Base-by-base conservation (phyloP, 768 basidiomycete species). In the Psilocybe cubensis region DNA sequence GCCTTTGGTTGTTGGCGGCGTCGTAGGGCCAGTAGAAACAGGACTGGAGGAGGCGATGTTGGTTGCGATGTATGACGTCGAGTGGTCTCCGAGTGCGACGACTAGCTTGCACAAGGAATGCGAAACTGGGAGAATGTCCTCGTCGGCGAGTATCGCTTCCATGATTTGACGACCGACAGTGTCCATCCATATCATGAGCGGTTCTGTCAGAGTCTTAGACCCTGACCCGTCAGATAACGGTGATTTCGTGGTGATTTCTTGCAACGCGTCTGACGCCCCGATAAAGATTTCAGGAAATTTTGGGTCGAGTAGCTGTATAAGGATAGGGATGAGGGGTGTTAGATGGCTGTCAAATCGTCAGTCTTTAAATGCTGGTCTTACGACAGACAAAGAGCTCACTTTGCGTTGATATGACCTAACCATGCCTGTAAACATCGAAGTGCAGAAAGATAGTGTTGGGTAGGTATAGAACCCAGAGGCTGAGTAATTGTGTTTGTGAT, bases 71-170 rank as follows among this genome's bases (percentile, higher is more conserved):
- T 92, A 95, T 12, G 80, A 73, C 1, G 88, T 84, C 1, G 93
- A 95, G 70, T 96, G 94, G 60, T 97, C 94, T 0, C 94, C 91
- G 1, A 96, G 72, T 0, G 91, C 89, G 0, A 83, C 83, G 4
- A 96, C 76, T 12, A 97, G 80, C 68, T 92, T 92, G 74, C 90
- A 92, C 4, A 94, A 69, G 0, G 89, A 89, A 62, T 84, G 86
- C 0, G 90, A 82, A 2, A 84, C 70, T 14, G 86, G 83, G 21
- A 83, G 79, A 3, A 83, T 75, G 3, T 75, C 76, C 25, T 80
- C 82, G 10, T 71, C 70, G 45, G 64, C 57, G 12, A 76, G 54
- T 2, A 69, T 72, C 3, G 60, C 56, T 58, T 80, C 66, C 14
- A 76, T 60, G 20, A 90, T 83, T 11, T 67, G 64, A 23, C 74